These are phyloP conservation scores for Alloascoidea africana DNA, from an alignment of 805 yeast genomes.

Conservation along the genomic window DNA sequence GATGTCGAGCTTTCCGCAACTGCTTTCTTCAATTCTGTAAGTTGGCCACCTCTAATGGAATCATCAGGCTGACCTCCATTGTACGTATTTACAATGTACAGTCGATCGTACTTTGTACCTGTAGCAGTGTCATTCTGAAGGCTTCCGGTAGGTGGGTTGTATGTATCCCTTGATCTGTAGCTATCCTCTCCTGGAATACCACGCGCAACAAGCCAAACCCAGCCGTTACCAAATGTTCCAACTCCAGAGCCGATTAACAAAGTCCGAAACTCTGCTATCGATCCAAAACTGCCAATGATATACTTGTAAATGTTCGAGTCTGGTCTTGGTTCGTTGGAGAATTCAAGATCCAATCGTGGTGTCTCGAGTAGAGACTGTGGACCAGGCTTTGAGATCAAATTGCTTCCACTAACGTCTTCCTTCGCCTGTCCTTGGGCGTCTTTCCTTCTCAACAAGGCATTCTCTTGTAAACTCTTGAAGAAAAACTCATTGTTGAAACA, in stretches of 20 bases:
- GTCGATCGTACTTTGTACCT: constrained; percentile 21
- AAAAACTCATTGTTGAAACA: too few species aligned
- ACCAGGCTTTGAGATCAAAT: constrained; percentile 7
- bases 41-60: constrained; percentile 26
- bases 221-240: constrained; percentile 77
- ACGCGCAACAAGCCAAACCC: constrained; percentile 75
- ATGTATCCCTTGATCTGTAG: constrained; percentile 12
- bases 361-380: constrained; percentile 10
- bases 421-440: constrained; percentile 22
- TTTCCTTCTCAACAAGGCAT: constrained; percentile 6
- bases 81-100: constrained; percentile 71
- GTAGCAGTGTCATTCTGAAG: background rate
- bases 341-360: constrained; percentile 6
- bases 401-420: too few species aligned
- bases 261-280: constrained; percentile 59
- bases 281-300: constrained; percentile 54
- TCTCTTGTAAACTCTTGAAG: constrained; percentile 7
- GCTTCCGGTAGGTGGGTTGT: constrained; percentile 3
- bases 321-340: constrained; percentile 8
- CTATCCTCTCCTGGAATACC: constrained; percentile 16
- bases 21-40: constrained; percentile 28
- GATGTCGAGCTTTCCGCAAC: constrained; percentile 27
- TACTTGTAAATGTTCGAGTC: constrained; percentile 17
- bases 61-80: constrained; percentile 78
- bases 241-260: constrained; percentile 53